These are phyloP conservation scores for Henningerozyma blattae DNA, from an alignment of 805 yeast genomes.

Conservation along the genomic window DNA sequence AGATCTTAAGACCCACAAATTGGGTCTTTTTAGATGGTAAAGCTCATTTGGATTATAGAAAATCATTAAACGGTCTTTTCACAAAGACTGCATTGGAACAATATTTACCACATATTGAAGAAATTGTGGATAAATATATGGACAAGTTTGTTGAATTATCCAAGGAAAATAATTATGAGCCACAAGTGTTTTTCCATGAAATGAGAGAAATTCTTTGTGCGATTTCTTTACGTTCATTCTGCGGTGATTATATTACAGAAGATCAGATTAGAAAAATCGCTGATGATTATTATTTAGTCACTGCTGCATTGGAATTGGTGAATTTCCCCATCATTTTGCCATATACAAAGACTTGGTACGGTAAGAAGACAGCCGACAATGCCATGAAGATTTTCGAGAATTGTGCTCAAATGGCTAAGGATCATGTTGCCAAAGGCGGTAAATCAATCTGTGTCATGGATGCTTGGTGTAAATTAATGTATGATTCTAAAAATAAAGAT, in stretches of 20 bases:
- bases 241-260: conserved; percentile 90
- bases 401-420: conserved; percentile 84
- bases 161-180: conserved; percentile 38
- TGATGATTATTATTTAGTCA: conserved; percentile 82
- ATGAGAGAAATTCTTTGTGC: conserved; percentile 97
- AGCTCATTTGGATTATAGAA: conserved; percentile 88
- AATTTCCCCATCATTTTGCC: conserved; percentile 96
- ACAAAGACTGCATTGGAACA: conserved; percentile 70
- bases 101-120: conserved; percentile 78
- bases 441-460: conserved; percentile 85
- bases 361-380: conserved; percentile 83
- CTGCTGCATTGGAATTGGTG: conserved; percentile 94
- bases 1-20: conserved; percentile 86
- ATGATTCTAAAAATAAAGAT: conserved; percentile 41
- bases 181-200: conserved; percentile 75
- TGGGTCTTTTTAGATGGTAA: conserved; percentile 98
- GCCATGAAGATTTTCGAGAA: conserved; percentile 84
- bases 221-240: conserved; percentile 80
- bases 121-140: conserved; percentile 72
- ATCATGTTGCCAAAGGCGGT: conserved; percentile 65
- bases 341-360: conserved; percentile 96
- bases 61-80: conserved; percentile 80
- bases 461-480: conserved; percentile 85
- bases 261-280: conserved; percentile 81
- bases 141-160: conserved; percentile 48